A percentile compares a stretch with the other conserved stretches of the same genome.
phyloP scores from a whole-genome alignment of 805 yeast species.

The Ogataea allantospora region DNA sequence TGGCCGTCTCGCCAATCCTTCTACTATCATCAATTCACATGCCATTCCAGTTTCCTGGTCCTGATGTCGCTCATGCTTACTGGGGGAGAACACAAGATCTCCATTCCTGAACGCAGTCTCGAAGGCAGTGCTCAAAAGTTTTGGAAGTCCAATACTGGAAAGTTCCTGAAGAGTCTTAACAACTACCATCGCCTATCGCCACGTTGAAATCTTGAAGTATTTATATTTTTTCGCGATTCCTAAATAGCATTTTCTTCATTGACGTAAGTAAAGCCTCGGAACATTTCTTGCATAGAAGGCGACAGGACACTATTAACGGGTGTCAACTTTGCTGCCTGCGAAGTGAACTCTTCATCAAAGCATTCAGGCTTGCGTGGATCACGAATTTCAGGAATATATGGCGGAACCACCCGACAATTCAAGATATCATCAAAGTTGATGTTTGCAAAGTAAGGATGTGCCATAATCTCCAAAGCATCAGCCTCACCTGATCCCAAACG shows the following conservation, averaged over 20 bases:
- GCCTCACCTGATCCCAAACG: constrained; percentile 85
- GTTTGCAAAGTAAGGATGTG: constrained; percentile 88
- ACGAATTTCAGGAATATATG: constrained; percentile 82
- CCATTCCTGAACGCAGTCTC: constrained; percentile 23
- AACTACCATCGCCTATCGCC: constrained; percentile 9
- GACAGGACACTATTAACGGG: constrained; percentile 89
- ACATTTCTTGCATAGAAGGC: constrained; percentile 89
- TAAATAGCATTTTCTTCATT: constrained; percentile 46
- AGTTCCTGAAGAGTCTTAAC: constrained; percentile 22
- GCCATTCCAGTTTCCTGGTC: constrained; percentile 26
- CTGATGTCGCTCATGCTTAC: constrained; percentile 21
- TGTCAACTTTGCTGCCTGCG: constrained; percentile 90
- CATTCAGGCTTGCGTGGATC: constrained; percentile 89
- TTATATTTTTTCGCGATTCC: constrained; percentile 6
- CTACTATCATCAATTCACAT: constrained; percentile 34
- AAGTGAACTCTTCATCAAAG: constrained; percentile 92
- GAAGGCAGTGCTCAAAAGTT: constrained; percentile 20
- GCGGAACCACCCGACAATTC: constrained; percentile 72
- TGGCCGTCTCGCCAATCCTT: constrained; percentile 35
- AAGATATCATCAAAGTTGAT: constrained; percentile 87
- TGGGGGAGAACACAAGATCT: constrained; percentile 26
- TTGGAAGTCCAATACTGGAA: constrained; percentile 16
- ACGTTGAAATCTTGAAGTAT: neutral
- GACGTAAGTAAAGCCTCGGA: constrained; percentile 93
- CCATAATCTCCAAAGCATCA: constrained; percentile 94